Evolutionary conservation across 345 rosid genomes (phyloP).

Genomic region (Aurinia saxatilis): DNA sequence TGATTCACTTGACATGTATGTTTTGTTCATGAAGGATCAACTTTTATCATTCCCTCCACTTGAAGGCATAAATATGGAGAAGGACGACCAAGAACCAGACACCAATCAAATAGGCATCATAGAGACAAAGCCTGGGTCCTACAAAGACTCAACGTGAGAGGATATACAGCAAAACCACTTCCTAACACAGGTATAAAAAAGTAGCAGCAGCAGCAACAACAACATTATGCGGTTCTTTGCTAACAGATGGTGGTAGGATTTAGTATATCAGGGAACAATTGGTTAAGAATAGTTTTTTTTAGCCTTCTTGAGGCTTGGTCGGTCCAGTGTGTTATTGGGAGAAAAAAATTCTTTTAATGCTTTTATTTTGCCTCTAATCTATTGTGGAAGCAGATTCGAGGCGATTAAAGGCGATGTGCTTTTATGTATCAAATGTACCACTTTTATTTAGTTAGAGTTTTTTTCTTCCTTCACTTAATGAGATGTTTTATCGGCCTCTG

Average conservation of each 20-base stretch:
- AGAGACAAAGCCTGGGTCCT: constrained; percentile 33
- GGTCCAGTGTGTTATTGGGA: background rate
- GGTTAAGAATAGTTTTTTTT: constrained; percentile 11
- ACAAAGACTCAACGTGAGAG: constrained; percentile 13
- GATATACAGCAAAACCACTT: constrained; percentile 16
- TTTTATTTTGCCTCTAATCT: background rate
- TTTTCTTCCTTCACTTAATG: background rate
- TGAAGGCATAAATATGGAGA: constrained; percentile 43
- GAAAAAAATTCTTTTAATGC: background rate
- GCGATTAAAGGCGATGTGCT: background rate
- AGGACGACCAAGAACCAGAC: constrained; percentile 36
- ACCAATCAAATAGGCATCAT: constrained; percentile 30
- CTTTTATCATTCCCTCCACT: constrained; percentile 50
- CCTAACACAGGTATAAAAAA: constrained; percentile 22
- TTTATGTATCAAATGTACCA: background rate
- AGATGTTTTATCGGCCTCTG: background rate
- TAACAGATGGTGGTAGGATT: constrained; percentile 25
- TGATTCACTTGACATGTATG: background rate
- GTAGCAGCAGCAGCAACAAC: constrained; percentile 11
- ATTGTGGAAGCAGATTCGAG: constrained; percentile 9
- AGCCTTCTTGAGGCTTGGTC: background rate
- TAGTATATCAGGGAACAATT: constrained; percentile 14
- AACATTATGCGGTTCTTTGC: constrained; percentile 4
- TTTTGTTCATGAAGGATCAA: constrained; percentile 52
- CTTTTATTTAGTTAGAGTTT: background rate